phyloP scores from a whole-genome alignment of 1,284 basidiomycete species.

The Ceraceosorus bombacis region DNA sequence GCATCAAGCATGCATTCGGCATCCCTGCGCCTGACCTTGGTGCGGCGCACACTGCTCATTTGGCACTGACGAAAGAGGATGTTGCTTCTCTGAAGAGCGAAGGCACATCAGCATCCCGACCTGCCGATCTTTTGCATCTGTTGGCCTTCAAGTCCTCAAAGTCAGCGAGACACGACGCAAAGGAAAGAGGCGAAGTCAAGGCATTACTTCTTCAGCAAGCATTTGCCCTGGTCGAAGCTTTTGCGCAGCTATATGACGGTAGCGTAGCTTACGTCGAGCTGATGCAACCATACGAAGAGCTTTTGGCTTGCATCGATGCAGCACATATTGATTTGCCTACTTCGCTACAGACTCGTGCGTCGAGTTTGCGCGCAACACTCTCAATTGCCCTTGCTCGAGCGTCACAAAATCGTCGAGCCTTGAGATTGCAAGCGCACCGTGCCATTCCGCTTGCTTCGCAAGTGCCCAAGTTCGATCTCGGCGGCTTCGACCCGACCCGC shows the following conservation, averaged over 20 bases:
- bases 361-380: conserved; percentile 58
- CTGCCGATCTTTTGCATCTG: conserved; percentile 9
- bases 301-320: conserved; percentile 15
- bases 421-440: conserved; percentile 85
- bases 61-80: conserved; percentile 1
- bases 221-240: conserved; percentile 21
- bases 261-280: conserved; percentile 39
- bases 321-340: conserved; percentile 12
- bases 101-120: too few relatives aligned
- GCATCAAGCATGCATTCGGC: conserved; percentile 30
- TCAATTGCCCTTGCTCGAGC: too few relatives aligned
- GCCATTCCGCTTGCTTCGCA: conserved; percentile 90
- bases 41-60: conserved; percentile 15
- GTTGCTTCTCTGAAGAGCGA: background rate
- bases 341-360: conserved; percentile 51
- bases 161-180: too few relatives aligned
- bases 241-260: conserved; percentile 36
- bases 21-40: conserved; percentile 41
- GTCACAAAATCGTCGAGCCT: conserved; percentile 63
- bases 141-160: background rate
- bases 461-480: conserved; percentile 83
- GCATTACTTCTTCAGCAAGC: conserved; percentile 22
- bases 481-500: conserved; percentile 67
- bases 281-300: conserved; percentile 29
- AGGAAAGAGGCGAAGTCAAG: background rate